Evolutionary conservation across 2,329 filamentous ascomycete species (phyloP).

Genomic region (Dothidotthia symphoricarpi): DNA sequence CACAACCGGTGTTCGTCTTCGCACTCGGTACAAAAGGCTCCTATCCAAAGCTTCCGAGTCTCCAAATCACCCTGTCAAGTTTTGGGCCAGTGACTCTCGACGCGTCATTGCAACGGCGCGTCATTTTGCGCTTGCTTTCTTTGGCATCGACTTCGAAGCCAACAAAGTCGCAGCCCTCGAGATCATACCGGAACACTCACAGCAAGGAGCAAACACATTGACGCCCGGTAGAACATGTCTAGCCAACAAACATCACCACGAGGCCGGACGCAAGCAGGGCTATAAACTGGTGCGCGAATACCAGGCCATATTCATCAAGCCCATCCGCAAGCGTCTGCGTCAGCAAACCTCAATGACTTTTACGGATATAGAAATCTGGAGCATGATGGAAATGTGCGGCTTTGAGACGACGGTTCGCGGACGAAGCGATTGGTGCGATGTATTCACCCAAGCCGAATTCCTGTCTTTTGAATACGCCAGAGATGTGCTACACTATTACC

Average conservation of each 20-base stretch:
- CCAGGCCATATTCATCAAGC: constrained; percentile 49
- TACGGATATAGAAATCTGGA: constrained; percentile 51
- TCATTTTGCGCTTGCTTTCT: constrained; percentile 57
- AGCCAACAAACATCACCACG: constrained; percentile 40
- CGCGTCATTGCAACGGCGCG: constrained; percentile 58
- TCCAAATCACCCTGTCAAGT: constrained; percentile 13
- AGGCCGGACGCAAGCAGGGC: constrained; percentile 53
- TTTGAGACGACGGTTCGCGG: constrained; percentile 58
- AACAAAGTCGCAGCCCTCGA: constrained; percentile 42
- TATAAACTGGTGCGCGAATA: constrained; percentile 49
- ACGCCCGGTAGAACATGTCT: constrained; percentile 54
- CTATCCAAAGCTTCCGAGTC: constrained; percentile 27
- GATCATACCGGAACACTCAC: constrained; percentile 53
- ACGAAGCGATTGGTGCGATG: constrained; percentile 55
- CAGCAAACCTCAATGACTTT: constrained; percentile 47
- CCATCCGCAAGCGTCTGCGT: constrained; percentile 48
- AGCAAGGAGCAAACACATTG: constrained; percentile 55
- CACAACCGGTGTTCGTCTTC: constrained; percentile 54
- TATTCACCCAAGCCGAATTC: constrained; percentile 57
- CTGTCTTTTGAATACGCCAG: constrained; percentile 58
- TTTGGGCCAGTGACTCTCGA: constrained; percentile 57
- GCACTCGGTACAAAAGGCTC: constrained; percentile 54
- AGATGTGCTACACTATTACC: constrained; percentile 59
- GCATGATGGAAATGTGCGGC: constrained; percentile 62
- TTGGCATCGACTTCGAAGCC: constrained; percentile 51